Conservation (phyloP, 1,284 basidiomycete genomes). For the Ceratobasidium sp. region DNA sequence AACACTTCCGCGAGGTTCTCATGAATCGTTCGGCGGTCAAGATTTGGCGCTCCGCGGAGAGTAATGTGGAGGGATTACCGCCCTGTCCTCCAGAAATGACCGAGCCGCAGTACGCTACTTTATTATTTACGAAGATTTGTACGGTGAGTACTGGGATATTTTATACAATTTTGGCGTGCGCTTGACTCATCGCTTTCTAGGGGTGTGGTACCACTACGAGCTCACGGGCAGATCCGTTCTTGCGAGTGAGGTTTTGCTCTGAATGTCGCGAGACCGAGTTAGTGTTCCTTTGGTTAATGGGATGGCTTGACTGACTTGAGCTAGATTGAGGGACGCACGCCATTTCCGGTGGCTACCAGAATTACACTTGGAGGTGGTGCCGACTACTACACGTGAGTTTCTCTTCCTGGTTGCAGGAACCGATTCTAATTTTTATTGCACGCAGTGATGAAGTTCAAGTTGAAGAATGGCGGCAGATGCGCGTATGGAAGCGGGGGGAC, state of each 20-base stretch:
- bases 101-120: constrained; percentile 50
- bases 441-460: too few species aligned
- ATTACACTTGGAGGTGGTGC: too few species aligned
- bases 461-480: too few species aligned
- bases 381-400: too few species aligned
- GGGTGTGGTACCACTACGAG: background rate
- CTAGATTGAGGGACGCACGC: too few species aligned
- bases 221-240: background rate
- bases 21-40: background rate
- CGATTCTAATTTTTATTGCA: too few species aligned
- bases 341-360: too few species aligned
- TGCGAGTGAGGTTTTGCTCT: background rate
- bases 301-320: too few species aligned
- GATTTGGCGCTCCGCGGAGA: constrained; percentile 15
- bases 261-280: background rate
- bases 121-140: constrained; percentile 49
- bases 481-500: too few species aligned
- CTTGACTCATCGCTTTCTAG: background rate
- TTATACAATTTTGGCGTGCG: background rate
- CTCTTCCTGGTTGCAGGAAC: too few species aligned
- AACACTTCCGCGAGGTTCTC: constrained; percentile 2
- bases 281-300: too few species aligned
- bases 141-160: background rate
- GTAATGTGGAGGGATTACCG: constrained; percentile 42
- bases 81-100: constrained; percentile 49